Evolutionary conservation across 2,329 filamentous ascomycete species (phyloP), one percentile per base, ranked within the genome.

Genomic region (Zymoseptoria ardabiliae): DNA sequence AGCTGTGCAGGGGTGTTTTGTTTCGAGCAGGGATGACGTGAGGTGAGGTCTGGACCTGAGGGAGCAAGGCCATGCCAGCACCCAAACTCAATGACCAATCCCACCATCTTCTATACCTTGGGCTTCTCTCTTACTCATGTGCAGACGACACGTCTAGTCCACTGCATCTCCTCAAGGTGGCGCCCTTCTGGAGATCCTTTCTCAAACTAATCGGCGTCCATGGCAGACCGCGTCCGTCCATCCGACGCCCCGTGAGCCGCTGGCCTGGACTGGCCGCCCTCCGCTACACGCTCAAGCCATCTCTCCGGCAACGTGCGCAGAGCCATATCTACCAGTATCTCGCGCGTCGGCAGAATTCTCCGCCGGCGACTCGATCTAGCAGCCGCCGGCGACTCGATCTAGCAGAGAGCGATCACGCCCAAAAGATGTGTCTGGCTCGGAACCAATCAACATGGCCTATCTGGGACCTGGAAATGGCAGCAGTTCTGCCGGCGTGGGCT

Each of bases 271-370:
- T 94, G 57, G 81, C 86, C 67, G 78, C 81, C 65, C 85, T 96
- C 72, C 89, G 85, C 63, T 83, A 90, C 81, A 85, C 91, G 67
- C 89, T 84, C 4, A 74, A 96, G 22, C 89, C 90, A 11, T 77
- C 80, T 55, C 81, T 90, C 68, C 89, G 87, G 69, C 84, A 87
- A 71, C 80, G 82, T 56, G 76, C 90, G 8, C 91, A 96, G 75
- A 86, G 86, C 45, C 84, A 85, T 58, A 85, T 96, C 64, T 95
- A 94, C 50, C 63, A 70, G 51, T 75, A 73, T 55, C 68, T 74
- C 51, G 61, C 71, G 30, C 67, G 71, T 28, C 63, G 66, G 52
- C 35, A n/a, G 5, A 45, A 45, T n/a, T n/a, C 35, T 45, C 35
- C 22, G 51, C 51, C 22, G 17, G 51, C 20, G 63, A 69, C 13